Evolutionary conservation across 164 flowering plant genomes (phyloP).

Genomic region (Pachysandra terminalis): DNA sequence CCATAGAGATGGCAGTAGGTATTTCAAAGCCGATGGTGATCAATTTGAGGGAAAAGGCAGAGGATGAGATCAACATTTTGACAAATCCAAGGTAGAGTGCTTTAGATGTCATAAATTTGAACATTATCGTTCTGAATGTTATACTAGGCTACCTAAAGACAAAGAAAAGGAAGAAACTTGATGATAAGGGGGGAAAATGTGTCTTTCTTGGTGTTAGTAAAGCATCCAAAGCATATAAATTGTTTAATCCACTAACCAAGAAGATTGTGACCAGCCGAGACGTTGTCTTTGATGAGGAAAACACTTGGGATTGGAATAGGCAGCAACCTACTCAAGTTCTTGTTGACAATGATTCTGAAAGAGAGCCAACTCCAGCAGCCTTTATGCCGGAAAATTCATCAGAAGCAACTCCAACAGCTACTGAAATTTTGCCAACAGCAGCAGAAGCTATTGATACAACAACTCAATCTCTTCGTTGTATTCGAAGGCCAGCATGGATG

Average conservation of each 20-base stretch:
- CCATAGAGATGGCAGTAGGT: constrained; percentile 4
- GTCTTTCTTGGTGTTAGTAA: constrained; percentile 4
- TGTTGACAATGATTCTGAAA: no score
- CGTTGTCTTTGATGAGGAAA: background rate
- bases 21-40: constrained; percentile 6
- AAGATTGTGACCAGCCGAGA: constrained; percentile 1
- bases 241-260: constrained; percentile 9
- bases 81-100: constrained; percentile 29
- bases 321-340: no score
- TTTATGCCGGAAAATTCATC: no score
- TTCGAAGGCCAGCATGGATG: no score
- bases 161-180: constrained; percentile 7
- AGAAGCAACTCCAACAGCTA: no score
- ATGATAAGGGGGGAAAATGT: constrained; percentile 4
- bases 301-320: no score
- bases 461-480: no score
- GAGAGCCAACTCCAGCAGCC: no score
- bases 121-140: constrained; percentile 15
- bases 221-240: background rate
- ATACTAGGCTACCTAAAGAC: constrained; percentile 8
- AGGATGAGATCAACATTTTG: constrained; percentile 9
- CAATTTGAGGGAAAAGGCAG: constrained; percentile 11
- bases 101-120: constrained; percentile 20
- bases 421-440: no score
- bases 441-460: no score